Percentiles rank a stretch among this genome's conserved stretches.
Evolutionary conservation across 495 filamentous ascomycete genomes (phyloP).

Genomic region (Hyaloscypha variabilis): DNA sequence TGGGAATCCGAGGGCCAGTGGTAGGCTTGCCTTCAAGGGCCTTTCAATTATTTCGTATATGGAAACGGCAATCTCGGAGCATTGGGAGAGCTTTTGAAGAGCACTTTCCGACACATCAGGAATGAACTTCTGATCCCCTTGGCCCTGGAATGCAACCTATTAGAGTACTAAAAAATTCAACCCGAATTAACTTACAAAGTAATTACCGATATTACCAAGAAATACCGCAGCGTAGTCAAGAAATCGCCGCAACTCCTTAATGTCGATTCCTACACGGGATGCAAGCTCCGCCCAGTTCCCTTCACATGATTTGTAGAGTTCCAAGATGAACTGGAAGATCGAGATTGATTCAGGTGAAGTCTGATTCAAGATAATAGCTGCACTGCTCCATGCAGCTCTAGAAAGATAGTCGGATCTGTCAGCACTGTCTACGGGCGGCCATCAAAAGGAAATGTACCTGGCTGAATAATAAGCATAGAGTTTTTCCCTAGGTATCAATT

Average conservation of each 20-base stretch:
- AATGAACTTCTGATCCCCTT: slow-evolving; percentile 37
- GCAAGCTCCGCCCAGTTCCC: slow-evolving; percentile 37
- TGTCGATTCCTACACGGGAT: not conserved
- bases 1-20: slow-evolving; percentile 4
- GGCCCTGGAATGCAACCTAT: slow-evolving; percentile 28
- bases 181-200: slow-evolving; percentile 29
- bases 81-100: slow-evolving; percentile 5
- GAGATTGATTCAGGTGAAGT: slow-evolving; percentile 40
- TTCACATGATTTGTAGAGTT: slow-evolving; percentile 34
- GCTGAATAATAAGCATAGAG: slow-evolving; percentile 34
- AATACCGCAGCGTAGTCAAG: slow-evolving; percentile 39
- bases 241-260: slow-evolving; percentile 32
- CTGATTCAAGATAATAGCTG: slow-evolving; percentile 42
- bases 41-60: slow-evolving; percentile 9
- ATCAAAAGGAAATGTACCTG: not conserved
- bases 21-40: not conserved
- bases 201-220: slow-evolving; percentile 41
- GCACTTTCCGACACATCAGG: slow-evolving; percentile 21
- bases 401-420: not conserved
- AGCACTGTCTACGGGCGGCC: not conserved
- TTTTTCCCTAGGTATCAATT: slow-evolving; percentile 29
- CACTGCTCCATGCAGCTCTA: slow-evolving; percentile 42
- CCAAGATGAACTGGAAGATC: slow-evolving; percentile 42
- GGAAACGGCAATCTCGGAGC: slow-evolving; percentile 2
- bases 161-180: not conserved